Evolutionary conservation across 345 rosid genomes (phyloP), one percentile per base, ranked within the genome.

Genomic region (Carallia brachiata): DNA sequence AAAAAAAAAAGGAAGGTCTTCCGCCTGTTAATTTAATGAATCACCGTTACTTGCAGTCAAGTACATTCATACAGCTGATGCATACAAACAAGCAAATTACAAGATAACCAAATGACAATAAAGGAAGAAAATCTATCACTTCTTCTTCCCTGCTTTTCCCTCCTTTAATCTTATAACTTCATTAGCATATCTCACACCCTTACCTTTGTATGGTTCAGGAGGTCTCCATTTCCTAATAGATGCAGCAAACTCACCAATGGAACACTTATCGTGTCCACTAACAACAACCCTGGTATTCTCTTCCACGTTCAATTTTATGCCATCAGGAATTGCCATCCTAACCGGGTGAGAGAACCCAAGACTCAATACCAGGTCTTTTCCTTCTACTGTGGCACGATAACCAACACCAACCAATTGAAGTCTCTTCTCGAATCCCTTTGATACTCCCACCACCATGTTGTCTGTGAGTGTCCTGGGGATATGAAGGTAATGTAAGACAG

Each of bases 81-180:
- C 37, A 63, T 36, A 44, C 32, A 52, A 58, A 67, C 37, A 58
- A 65, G 54, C 12, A 68, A 63, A 18, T 6, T 2, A 23, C 15
- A 62, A 12, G 48, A 13, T 2, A 12, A 56, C 28, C 61, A 15
- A 9, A 57, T 8, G 18, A 27, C 63, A 37, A 34, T 7, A 30
- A 69, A 60, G 39, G 36, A 57, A 66, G 5, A 44, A 23, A 52
- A 56, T 40, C 34, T 58, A 71, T 77, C 79, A 89, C 88, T 92
- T 90, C 87, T 91, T 95, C 87, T 95, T 95, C 65, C 96, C 97
- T 30, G 99, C 97, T 83, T 95, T 95, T 2, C 97, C 97, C 77
- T 90, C 99, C 83, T 95, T 95, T 78, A 93, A 78, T 72, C 90
- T 73, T 55, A 89, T 73, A 60, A 87, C 69, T 84, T 92, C 97